Base-by-base conservation (phyloP, 2,329 filamentous ascomycete species). In the Fusarium papillatum region DNA sequence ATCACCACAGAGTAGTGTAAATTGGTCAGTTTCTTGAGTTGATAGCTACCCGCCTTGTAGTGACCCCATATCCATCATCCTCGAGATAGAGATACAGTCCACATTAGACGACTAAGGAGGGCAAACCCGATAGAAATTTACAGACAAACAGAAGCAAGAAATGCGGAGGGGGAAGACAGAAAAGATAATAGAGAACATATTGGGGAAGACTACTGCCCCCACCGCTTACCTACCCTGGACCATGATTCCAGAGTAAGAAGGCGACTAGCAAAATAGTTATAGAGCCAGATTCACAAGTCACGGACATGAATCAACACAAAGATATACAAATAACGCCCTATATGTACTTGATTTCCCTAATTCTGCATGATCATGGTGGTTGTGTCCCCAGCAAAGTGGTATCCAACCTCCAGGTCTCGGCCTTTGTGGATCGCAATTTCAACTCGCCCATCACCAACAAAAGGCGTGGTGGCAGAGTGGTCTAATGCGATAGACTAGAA, bases 401-500 rank as follows among this genome's bases (percentile, higher is more conserved):
- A 13, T 34, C 50, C 11, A 55, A 7, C 29, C 29, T 16, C 13
- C 7, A 1, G 7, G 29, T 34, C 50, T 55, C 38, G 59, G 11
- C 38, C 59, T 8, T 29, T 61, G 38, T 61, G 59, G 24, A 29
- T 5, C 24, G 1, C 38, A 61, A 61, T 61, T 38, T 26, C 24
- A 22, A 14, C 3, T n/a, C 24, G 17, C 7, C 36, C 24, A 16
- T 31, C 59, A 61, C 24, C 36, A 39, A 24, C 11, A 61, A 41
- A 31, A 61, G 59, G 59, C 59, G 59, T 19, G 24, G 59, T 61
- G 59, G 59, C 59, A 61, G 59, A 61, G 59, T 61, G 59, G 59
- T 61, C 59, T 61, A 61, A 61, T 61, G 59, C 59, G 59, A 61
- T 61, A 61, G 59, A 61, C 59, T 61, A 61, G 59, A 61, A 61